Base-by-base conservation (phyloP, 108 stramenopile species). In the Nitzschia sp. region DNA sequence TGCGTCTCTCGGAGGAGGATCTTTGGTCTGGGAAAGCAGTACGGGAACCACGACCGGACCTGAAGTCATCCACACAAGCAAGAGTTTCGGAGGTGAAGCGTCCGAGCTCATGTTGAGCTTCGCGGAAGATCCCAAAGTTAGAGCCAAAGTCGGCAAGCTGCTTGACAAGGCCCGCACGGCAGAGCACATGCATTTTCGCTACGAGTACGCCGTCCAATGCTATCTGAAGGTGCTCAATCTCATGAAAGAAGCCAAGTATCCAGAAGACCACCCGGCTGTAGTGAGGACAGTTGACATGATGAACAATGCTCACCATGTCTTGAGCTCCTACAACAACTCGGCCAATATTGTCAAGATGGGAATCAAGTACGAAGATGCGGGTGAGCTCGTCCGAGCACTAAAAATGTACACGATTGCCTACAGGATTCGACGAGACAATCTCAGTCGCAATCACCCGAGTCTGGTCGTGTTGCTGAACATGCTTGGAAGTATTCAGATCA, bases 321-420 rank as follows among this genome's bases (percentile, higher is more conserved):
- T 88, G 54, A 60, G 73, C 25, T 79, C 81, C 0, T 77, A 89
- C 30, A 53, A 70, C 27, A 93, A 88, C 63, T 86, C 85, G 26
- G 82, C 88, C 16, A 86, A 86, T 56, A 93, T 93, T 75, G 89
- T 90, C 17, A 79, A 83, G 58, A 93, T 93, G 82, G 90, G 93
- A 23, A 86, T 89, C 73, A 77, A 83, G 45, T 77, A 86, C 58
- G 88, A 91, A 69, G 82, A 80, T 27, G 36, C 58, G 11, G 88
- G 87, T 28, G 72, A 85, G 53, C 60, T 82, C 16, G 73, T 91
- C 16, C 76, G 74, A 46, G 93, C 93, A 26, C 57, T 94, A 0
- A 87, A 90, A 62, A 83, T 91, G 85, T 94, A 92, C 57, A 92
- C 90, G 22, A 84, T 94, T 44, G 90, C 93, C 2, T 92, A 91